Evolutionary conservation across 176 grass and related monocot species (phyloP).

Genomic region (Aegilops tauschii): DNA sequence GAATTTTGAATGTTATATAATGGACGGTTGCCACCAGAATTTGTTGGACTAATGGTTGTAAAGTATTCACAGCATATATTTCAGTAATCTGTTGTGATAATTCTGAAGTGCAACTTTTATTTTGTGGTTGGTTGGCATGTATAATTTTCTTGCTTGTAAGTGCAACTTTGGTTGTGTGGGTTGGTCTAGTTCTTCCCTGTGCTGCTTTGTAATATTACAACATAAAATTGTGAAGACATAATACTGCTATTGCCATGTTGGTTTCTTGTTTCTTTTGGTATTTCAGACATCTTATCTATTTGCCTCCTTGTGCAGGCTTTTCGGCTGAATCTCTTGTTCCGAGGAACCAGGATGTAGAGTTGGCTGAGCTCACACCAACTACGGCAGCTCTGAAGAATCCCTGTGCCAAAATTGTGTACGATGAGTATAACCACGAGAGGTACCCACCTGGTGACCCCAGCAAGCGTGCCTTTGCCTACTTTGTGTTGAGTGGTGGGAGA

Average conservation of each 20-base stretch:
- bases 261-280: slow-evolving; percentile 7
- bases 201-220: slow-evolving; percentile 3
- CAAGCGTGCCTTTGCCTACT: slow-evolving; percentile 92
- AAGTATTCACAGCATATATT: not conserved
- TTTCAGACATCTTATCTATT: not conserved
- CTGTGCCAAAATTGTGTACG: slow-evolving; percentile 71
- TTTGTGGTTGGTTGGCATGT: not conserved
- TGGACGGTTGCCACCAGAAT: not conserved
- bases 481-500: slow-evolving; percentile 82
- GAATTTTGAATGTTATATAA: not conserved
- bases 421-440: slow-evolving; percentile 70
- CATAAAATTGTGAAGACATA: not conserved
- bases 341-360: slow-evolving; percentile 46
- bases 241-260: not conserved
- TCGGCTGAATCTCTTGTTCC: slow-evolving; percentile 70
- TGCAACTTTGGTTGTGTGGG: not conserved
- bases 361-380: slow-evolving; percentile 64
- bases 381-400: slow-evolving; percentile 70
- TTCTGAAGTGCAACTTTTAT: not conserved
- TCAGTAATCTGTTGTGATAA: not conserved
- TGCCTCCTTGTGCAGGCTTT: slow-evolving; percentile 54
- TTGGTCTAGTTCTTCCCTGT: not conserved
- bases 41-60: not conserved
- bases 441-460: slow-evolving; percentile 77
- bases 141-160: not conserved